A percentile compares a stretch with the other conserved stretches of the same genome.
phyloP scores from a whole-genome alignment of 768 basidiomycete genomes.

The Agrocybe pediades region DNA sequence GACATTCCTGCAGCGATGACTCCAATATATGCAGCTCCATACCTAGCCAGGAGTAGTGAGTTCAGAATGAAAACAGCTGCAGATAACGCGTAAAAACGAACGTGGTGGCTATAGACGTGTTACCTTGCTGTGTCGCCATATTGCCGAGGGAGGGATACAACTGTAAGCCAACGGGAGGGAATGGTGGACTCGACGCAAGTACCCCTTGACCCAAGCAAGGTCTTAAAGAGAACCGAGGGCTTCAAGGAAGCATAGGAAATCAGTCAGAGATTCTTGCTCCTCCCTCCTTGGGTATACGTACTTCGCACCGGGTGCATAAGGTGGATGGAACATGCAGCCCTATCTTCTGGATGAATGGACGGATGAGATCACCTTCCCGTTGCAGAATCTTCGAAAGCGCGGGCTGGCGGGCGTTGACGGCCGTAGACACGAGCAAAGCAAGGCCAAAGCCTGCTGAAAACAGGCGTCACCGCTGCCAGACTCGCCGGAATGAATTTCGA shows the following conservation, averaged over 20 bases:
- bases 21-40: conserved; percentile 54
- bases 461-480: conserved; percentile 17
- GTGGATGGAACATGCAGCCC: conserved; percentile 21
- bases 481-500: conserved; percentile 16
- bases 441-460: conserved; percentile 14
- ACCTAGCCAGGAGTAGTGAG: conserved; percentile 27
- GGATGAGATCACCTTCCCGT: conserved; percentile 20
- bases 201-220: conserved; percentile 4
- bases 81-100: conserved; percentile 12
- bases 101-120: conserved; percentile 23
- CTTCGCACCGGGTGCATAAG: conserved; percentile 21
- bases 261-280: conserved; percentile 22
- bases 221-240: conserved; percentile 26
- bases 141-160: neutral
- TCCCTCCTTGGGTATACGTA: conserved; percentile 22
- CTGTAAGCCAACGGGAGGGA: conserved; percentile 10
- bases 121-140: conserved; percentile 12
- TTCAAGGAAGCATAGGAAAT: conserved; percentile 25
- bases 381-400: conserved; percentile 23
- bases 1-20: conserved; percentile 50
- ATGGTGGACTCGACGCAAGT: conserved; percentile 12
- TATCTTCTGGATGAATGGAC: conserved; percentile 25
- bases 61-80: neutral
- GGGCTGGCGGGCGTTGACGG: conserved; percentile 25
- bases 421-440: conserved; percentile 18